Evolutionary conservation across 1,139 yeast genomes (phyloP).

Genomic region (Pneumocystis carinii): DNA sequence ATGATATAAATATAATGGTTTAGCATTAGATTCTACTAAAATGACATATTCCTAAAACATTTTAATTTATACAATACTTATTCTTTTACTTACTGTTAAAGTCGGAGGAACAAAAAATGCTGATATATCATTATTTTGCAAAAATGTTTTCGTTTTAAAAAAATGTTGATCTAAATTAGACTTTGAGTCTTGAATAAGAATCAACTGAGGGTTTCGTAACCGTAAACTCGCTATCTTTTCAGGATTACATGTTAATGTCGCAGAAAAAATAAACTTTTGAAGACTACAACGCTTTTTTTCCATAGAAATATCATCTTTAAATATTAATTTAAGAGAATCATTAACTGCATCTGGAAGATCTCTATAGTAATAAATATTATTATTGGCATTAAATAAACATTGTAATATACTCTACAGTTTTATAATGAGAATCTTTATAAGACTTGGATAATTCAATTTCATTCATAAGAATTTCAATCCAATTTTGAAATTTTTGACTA

Average conservation of each 20-base stretch:
- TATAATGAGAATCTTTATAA: slow-evolving; percentile 4
- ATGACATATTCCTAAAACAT: slow-evolving; percentile 5
- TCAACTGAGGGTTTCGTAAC: slow-evolving; percentile 52
- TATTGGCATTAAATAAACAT: neutral
- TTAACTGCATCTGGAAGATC: neutral
- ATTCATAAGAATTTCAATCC: slow-evolving; percentile 59
- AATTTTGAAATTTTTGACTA: slow-evolving; percentile 83
- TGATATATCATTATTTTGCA: slow-evolving; percentile 30
- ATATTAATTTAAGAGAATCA: slow-evolving; percentile 4
- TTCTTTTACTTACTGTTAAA: slow-evolving; percentile 7
- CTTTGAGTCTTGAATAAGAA: slow-evolving; percentile 38
- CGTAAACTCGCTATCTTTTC: slow-evolving; percentile 63
- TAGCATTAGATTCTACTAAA: slow-evolving; percentile 24
- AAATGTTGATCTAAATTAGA: slow-evolving; percentile 5
- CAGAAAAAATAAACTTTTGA: slow-evolving; percentile 68
- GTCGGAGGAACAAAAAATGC: slow-evolving; percentile 26
- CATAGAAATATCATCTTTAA: slow-evolving; percentile 7
- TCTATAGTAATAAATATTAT: neutral
- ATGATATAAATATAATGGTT: slow-evolving; percentile 57
- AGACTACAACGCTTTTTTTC: slow-evolving; percentile 18
- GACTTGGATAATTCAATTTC: slow-evolving; percentile 27
- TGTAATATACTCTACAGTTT: neutral
- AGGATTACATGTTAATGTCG: slow-evolving; percentile 87
- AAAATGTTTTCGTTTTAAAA: neutral
- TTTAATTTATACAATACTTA: neutral